These are phyloP conservation scores for Aphanomyces euteiches DNA, from an alignment of 352 stramenopile species.

Conservation along the genomic window DNA sequence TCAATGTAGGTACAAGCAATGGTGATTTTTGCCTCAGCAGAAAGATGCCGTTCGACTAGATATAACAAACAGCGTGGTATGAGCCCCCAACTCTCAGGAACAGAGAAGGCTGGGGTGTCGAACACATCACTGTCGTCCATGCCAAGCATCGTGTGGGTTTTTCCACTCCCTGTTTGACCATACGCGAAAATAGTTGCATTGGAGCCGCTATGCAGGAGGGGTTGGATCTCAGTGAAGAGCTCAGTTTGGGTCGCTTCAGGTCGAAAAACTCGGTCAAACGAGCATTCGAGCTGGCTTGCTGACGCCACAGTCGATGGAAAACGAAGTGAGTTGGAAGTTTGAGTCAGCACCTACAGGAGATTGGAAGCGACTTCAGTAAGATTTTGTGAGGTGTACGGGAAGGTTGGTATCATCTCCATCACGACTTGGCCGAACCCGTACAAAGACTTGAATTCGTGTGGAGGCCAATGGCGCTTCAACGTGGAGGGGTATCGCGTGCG, in stretches of 20 bases:
- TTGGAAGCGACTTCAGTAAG: no score
- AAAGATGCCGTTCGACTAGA: slow-evolving; percentile 67
- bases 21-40: slow-evolving; percentile 50
- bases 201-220: slow-evolving; percentile 66
- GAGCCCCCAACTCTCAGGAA: slow-evolving; percentile 62
- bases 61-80: slow-evolving; percentile 69
- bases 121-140: slow-evolving; percentile 32
- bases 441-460: slow-evolving; percentile 55
- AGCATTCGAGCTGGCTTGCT: slow-evolving; percentile 47
- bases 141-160: slow-evolving; percentile 90
- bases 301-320: neutral
- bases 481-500: no score
- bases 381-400: no score
- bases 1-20: slow-evolving; percentile 83
- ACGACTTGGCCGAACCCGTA: slow-evolving; percentile 52
- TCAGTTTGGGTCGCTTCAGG: slow-evolving; percentile 67
- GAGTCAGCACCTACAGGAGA: neutral
- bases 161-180: slow-evolving; percentile 86
- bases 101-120: slow-evolving; percentile 81
- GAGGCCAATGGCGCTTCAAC: no score
- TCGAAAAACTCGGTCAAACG: slow-evolving; percentile 70
- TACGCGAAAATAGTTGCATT: slow-evolving; percentile 91
- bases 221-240: slow-evolving; percentile 69
- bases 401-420: no score
- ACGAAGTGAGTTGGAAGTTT: neutral